Base-by-base conservation (phyloP, 2,329 filamentous ascomycete genomes). In the Leptographium procerum region DNA sequence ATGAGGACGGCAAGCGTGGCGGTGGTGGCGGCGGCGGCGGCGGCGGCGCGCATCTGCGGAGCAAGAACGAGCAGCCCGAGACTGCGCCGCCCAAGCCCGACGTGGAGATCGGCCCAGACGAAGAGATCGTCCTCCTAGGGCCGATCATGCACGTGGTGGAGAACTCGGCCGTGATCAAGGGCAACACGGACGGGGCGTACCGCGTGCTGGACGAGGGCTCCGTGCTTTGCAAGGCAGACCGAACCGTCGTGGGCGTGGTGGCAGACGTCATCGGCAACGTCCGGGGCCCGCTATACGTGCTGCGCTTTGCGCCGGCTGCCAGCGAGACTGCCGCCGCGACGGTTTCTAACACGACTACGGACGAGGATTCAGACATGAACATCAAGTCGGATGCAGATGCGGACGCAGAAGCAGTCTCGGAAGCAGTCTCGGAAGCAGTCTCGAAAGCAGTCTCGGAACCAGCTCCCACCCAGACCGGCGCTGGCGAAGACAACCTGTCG, bases 251-350 rank as follows among this genome's bases (percentile, higher is more conserved):
- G 57, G 94, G 91, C 28, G 86, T 82, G 22, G 81, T 97, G n/a
- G 80, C 85, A 5, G 92, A 97, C 66, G 88, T 89, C 6, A 81
- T 97, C 56, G 94, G 92, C 52, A 83, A 88, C 66, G 90, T 96
- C 3, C 82, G 90, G 62, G 85, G 90, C 64, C 94, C 94, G 10
- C 77, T 91, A 64, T 99, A 97, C 73, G 88, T 87, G 1, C 82
- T 96, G 11, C 81, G 84, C 43, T 95, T 95, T 69, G 78, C 81
- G 19, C 85, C 45, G 2, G n/a, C n/a, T 33, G 52, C 7, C 52
- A 40, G 33, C 22, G 6, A 22, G 28, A n/a, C 9, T 47, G 43
- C 43, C 3, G 22, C 24, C 10, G 24, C 24, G 10, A 29, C 47
- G 24, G 11, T n/a, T n/a, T n/a, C 45, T 3, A 10, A 4, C 22